phyloP scores from a whole-genome alignment of 2,329 filamentous ascomycete genomes.

The Colletotrichum sp. region DNA sequence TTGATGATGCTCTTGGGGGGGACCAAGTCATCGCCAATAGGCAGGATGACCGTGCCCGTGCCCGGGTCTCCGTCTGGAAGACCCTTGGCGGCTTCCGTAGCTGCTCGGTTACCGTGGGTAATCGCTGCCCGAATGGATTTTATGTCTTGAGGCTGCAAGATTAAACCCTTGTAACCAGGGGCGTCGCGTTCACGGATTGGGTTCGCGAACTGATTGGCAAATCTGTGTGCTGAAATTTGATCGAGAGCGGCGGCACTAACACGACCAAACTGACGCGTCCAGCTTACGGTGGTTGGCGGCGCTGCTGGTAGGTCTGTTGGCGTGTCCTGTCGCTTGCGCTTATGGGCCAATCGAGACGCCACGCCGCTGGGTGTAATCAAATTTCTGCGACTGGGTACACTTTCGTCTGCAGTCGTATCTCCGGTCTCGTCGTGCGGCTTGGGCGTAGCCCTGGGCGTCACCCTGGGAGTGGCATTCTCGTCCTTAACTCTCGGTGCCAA shows the following conservation, averaged over 20 bases:
- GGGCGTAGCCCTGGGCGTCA: slow-evolving; percentile 35
- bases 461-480: slow-evolving; percentile 54
- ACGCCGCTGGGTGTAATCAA: slow-evolving; percentile 41
- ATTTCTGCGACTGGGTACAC: slow-evolving; percentile 42
- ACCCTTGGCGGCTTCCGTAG: slow-evolving; percentile 62
- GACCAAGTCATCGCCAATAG: slow-evolving; percentile 76
- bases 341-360: slow-evolving; percentile 43
- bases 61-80: slow-evolving; percentile 65
- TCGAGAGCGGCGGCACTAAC: slow-evolving; percentile 77
- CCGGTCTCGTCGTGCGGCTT: slow-evolving; percentile 57
- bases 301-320: slow-evolving; percentile 49
- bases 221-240: slow-evolving; percentile 77
- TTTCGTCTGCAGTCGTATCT: slow-evolving; percentile 62
- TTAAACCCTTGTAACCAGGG: slow-evolving; percentile 76
- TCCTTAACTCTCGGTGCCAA: slow-evolving; percentile 57
- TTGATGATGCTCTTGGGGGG: slow-evolving; percentile 93
- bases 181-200: slow-evolving; percentile 77
- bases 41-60: slow-evolving; percentile 64
- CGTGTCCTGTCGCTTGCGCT: slow-evolving; percentile 63
- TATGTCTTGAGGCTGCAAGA: slow-evolving; percentile 77
- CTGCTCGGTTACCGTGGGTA: slow-evolving; percentile 72
- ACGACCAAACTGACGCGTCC: slow-evolving; percentile 77
- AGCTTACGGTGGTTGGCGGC: slow-evolving; percentile 72
- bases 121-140: slow-evolving; percentile 80
- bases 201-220: slow-evolving; percentile 80